These are phyloP conservation scores for Claviceps monticola DNA, from an alignment of 2,329 filamentous ascomycete species.

Conservation along the genomic window DNA sequence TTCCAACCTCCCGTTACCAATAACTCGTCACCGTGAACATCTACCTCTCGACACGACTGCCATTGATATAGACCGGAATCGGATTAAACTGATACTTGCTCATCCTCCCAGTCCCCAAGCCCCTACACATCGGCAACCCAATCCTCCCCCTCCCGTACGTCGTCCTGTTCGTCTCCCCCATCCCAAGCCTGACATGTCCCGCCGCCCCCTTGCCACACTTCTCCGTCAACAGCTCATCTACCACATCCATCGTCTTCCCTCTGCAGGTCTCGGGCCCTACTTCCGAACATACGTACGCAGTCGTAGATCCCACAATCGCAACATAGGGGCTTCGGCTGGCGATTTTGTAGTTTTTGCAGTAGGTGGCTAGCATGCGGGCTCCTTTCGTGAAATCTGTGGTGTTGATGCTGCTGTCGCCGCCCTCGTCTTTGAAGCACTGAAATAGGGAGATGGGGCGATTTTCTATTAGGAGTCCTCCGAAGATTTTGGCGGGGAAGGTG, in stretches of 20 bases:
- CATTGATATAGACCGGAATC: background rate
- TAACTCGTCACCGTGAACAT: background rate
- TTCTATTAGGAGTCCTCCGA: background rate
- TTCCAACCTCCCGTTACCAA: background rate
- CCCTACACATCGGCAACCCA: background rate
- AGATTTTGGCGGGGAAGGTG: background rate
- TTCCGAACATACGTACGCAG: conserved; percentile 1
- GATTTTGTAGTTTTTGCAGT: background rate
- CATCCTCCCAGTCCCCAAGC: background rate
- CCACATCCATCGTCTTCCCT: background rate
- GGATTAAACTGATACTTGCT: background rate
- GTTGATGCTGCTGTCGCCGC: background rate
- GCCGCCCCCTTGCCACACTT: background rate
- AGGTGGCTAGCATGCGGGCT: background rate
- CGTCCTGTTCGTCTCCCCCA: background rate
- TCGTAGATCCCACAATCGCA: background rate
- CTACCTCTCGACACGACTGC: background rate
- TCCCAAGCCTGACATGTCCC: background rate
- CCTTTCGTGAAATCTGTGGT: background rate
- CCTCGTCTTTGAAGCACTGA: background rate
- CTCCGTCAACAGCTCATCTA: background rate
- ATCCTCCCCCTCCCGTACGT: conserved; percentile 2
- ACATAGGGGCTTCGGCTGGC: background rate
- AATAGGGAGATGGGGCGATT: background rate
- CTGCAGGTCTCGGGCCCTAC: background rate